Evolutionary conservation across 108 stramenopile species (phyloP), one percentile per base, ranked within the genome.

Genomic region (Pseudonitzschia multistriata): DNA sequence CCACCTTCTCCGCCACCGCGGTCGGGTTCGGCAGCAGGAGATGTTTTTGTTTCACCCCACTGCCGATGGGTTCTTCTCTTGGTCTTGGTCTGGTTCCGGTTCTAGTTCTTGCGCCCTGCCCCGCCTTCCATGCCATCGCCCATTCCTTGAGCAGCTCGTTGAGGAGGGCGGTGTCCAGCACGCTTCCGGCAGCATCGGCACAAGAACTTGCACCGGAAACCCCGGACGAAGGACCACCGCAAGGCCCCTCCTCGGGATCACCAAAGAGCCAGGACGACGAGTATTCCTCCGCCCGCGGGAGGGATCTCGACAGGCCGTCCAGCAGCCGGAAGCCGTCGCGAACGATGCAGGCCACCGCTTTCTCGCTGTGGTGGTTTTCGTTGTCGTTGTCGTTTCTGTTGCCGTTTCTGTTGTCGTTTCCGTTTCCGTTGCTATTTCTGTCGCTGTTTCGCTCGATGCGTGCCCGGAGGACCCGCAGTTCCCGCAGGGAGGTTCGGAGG

Each of bases 1-100:
- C 75, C 0, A 76, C 62, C 50, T 66, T 68, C 56, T 66, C 68
- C 15, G 62, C 68, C 62, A 76, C 28, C 0, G 29, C 36, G 0
- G 68, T 49, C 7, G 75, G 75, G 35, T 62, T 60, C 3, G 62
- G 72, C 21, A 54, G 24, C 4, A 25, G n/a, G n/a, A n/a, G n/a
- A n/a, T n/a, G n/a, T n/a, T n/a, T n/a, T n/a, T n/a, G n/a, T n/a
- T n/a, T n/a, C n/a, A n/a, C n/a, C n/a, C n/a, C n/a, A n/a, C n/a
- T n/a, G n/a, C n/a, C n/a, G n/a, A n/a, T n/a, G n/a, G n/a, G n/a
- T n/a, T n/a, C n/a, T n/a, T n/a, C n/a, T 13, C 5, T 17, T 17
- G 42, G 42, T 1, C 5, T 10, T 45, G 42, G 2, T 45, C 15
- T 45, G 42, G 0, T 35, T 17, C 0, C 35, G 31, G 1, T 59